phyloP scores from a whole-genome alignment of 352 stramenopile species.

The Lagenidium giganteum region DNA sequence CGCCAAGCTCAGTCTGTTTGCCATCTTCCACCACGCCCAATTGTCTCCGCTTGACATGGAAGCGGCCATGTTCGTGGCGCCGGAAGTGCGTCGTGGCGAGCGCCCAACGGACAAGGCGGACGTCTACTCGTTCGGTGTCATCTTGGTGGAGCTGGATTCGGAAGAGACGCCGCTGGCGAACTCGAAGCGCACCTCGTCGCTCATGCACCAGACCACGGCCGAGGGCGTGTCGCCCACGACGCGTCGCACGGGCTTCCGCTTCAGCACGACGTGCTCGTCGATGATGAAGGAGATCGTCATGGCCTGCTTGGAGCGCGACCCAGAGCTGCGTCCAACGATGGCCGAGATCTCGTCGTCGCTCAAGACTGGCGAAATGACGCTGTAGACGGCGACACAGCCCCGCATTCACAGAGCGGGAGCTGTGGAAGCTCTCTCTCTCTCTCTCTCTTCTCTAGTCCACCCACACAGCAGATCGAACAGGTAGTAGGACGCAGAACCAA shows the following conservation, averaged over 20 bases:
- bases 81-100: constrained; percentile 52
- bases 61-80: constrained; percentile 44
- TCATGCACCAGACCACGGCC: constrained; percentile 21
- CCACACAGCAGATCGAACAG: too few species aligned
- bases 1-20: constrained; percentile 64
- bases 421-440: too few species aligned
- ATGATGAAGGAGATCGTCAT: constrained; percentile 50
- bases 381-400: too few species aligned
- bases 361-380: constrained; percentile 40
- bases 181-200: constrained; percentile 21
- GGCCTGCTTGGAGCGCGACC: constrained; percentile 41
- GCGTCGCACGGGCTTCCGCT: constrained; percentile 35
- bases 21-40: constrained; percentile 63
- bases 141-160: constrained; percentile 66
- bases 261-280: constrained; percentile 36
- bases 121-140: constrained; percentile 61
- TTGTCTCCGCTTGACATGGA: constrained; percentile 50
- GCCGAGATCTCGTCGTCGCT: constrained; percentile 38
- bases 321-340: constrained; percentile 36
- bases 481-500: too few species aligned
- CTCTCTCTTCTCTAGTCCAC: too few species aligned
- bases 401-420: too few species aligned
- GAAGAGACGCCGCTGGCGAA: constrained; percentile 56
- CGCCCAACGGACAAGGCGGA: constrained; percentile 53
- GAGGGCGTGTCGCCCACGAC: constrained; percentile 21